Evolutionary conservation across 176 grass and related monocot species (phyloP), one percentile per base, ranked within the genome.

Genomic region (Typha latifolia): DNA sequence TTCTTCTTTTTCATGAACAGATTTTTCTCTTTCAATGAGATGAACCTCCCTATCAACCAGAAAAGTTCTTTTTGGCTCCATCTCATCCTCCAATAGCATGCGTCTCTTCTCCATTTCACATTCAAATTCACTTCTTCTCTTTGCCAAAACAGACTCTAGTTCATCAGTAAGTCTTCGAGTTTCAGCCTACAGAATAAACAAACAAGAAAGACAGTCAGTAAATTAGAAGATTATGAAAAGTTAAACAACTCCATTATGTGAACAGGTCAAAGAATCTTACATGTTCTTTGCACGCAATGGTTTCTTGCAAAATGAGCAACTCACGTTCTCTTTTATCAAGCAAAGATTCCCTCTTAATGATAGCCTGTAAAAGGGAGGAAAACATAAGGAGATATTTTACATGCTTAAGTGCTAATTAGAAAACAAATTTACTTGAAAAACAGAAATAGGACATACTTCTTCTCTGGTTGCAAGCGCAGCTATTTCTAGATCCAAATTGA

Each of bases 291-390:
- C 84, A 82, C 53, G 75, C 79, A 66, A 93, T 87, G 2, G 76
- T 90, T 71, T 93, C 86, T 81, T 87, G 89, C 49, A 99, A 84
- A 79, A 93, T 70, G 51, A 93, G 80, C 29, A 99, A 51, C 51
- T 93, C 89, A 34, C 77, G 64, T 70, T 99, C 94, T 55, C 68
- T 81, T 73, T 80, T 99, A 47, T 93, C 86, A 72, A 99, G 83
- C 63, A 80, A 11, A 1, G 85, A 63, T 81, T 99, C 89, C 64
- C 78, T 84, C 78, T 81, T 59, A 76, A 90, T 63, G 51, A 91
- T 67, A 72, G 63, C 73, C 94, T 99, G 79, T 11, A 74, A 80
- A 61, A 31, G 12, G 23, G 57, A 72, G 12, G 0, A 62, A 72
- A 48, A 23, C 16, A 59, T 19, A 59, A 0, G 11, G 9, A 19